A percentile compares a stretch with the other conserved stretches of the same genome.
These are phyloP conservation scores for Brassica cretica DNA, from an alignment of 345 rosid species.

Conservation along the genomic window DNA sequence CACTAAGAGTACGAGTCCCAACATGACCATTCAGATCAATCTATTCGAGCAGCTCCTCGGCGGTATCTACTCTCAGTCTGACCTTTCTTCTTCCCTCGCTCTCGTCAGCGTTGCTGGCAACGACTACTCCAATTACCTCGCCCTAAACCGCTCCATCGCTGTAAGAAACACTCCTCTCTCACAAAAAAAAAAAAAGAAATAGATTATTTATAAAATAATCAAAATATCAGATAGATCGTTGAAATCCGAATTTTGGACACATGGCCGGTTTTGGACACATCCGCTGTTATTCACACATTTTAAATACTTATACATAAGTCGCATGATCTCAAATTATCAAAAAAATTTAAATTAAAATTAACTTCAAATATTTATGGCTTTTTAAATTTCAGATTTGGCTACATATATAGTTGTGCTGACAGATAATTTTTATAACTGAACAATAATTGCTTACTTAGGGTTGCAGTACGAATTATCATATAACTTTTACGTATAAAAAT, in stretches of 20 bases:
- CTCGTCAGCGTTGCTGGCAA: constrained; percentile 72
- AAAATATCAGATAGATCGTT: not conserved
- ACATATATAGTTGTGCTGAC: not conserved
- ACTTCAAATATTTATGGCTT: not conserved
- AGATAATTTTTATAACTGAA: not conserved
- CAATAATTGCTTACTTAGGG: not conserved
- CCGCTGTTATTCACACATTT: not conserved
- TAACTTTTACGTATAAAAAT: not conserved
- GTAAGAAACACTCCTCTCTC: constrained; percentile 36
- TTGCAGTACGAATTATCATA: not conserved
- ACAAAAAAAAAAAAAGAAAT: not conserved
- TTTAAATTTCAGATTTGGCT: not conserved
- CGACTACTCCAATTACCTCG: constrained; percentile 59
- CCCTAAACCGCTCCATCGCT: constrained; percentile 45
- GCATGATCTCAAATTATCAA: too few relatives aligned
- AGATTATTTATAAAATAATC: not conserved
- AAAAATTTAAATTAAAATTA: too few relatives aligned
- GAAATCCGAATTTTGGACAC: not conserved
- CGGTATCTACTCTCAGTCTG: constrained; percentile 37
- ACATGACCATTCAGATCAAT: constrained; percentile 73
- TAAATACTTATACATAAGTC: too few relatives aligned
- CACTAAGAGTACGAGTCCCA: constrained; percentile 47
- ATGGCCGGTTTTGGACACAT: not conserved
- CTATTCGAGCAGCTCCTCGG: constrained; percentile 50
- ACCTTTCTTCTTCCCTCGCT: constrained; percentile 53